phyloP scores from a whole-genome alignment of 106 monocot species.

The Platanthera zijinensis region DNA sequence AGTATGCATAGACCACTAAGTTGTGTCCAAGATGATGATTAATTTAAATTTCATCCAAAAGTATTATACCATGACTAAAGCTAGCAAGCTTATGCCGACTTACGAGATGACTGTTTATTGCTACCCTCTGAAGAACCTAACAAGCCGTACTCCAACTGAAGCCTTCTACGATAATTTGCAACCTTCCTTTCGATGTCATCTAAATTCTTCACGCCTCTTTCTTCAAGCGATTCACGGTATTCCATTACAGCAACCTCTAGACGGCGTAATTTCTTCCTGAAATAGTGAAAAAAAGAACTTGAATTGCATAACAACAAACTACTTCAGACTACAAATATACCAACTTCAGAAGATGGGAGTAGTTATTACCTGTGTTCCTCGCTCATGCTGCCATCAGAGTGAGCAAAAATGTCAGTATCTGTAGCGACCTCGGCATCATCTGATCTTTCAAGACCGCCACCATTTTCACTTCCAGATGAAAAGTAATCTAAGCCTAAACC shows the following conservation, averaged over 20 bases:
- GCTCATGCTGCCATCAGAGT: conserved; percentile 47
- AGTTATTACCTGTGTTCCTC: conserved; percentile 75
- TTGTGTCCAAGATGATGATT: background rate
- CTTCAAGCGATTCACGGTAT: conserved; percentile 91
- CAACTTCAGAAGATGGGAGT: background rate
- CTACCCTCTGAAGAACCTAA: conserved; percentile 41
- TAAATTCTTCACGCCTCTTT: conserved; percentile 45
- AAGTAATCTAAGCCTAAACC: conserved; percentile 74
- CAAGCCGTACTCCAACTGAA: conserved; percentile 80
- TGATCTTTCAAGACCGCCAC: conserved; percentile 28
- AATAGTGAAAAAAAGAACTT: background rate
- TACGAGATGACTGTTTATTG: conserved; percentile 49
- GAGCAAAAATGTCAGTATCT: conserved; percentile 23
- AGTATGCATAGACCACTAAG: background rate
- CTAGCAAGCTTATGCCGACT: conserved; percentile 3
- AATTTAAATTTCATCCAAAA: conserved; percentile 4
- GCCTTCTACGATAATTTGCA: conserved; percentile 49
- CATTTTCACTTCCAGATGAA: conserved; percentile 79
- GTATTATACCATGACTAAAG: background rate
- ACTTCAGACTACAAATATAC: background rate
- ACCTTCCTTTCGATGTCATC: conserved; percentile 93
- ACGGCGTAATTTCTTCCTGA: conserved; percentile 87
- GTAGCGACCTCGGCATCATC: conserved; percentile 30
- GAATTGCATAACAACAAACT: background rate
- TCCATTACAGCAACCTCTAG: conserved; percentile 96